Base-by-base conservation (phyloP, 2,329 filamentous ascomycete species). In the Colletotrichum sp. region DNA sequence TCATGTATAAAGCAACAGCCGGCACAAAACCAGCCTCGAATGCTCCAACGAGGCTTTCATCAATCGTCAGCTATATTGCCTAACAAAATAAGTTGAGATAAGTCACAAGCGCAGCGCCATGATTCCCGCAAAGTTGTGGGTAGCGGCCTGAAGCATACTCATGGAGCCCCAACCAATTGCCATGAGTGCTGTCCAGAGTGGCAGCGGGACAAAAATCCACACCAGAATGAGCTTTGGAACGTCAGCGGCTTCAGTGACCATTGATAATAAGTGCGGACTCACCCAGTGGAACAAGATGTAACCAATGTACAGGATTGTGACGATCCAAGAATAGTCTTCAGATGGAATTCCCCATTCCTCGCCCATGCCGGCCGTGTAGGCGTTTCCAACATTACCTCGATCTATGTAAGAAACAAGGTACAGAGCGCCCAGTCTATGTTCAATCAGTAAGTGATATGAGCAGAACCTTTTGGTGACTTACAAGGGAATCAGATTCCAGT, bases 21-120 rank as follows among this genome's bases (percentile, higher is more conserved):
- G 85, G 83, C 5, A 78, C 80, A 52, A 87, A 88, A 2, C 83
- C 87, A 16, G 87, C 86, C 78, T 88, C 86, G 25, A 85, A 85
- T 27, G 84, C 83, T 64, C 87, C 87, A 4, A 89, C 82, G 2
- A 27, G 52, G 5, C n/a, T 22, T 57, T 0, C 6, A 6, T 57
- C 13, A 27, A 27, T 13, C 6, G 6, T 57, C 52, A 57, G 25
- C 1, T 57, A 27, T 57, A 7, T 57, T 25, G n/a, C 52, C 0
- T 65, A 85, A 83, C 71, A 83, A 85, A 5, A 44, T 11, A 19
- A n/a, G 39, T 44, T 6, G 8, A n/a, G 39, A n/a, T 44, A 11
- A n/a, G 8, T 44, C 19, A 44, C 39, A 44, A 44, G 3, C 87
- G 83, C 34, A 84, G 82, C 16, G 82, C 82, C 77, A 88, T 82